Percentiles rank a stretch among this genome's conserved stretches.
phyloP scores from a whole-genome alignment of 441 rosid genomes.

The Geranium incanum region DNA sequence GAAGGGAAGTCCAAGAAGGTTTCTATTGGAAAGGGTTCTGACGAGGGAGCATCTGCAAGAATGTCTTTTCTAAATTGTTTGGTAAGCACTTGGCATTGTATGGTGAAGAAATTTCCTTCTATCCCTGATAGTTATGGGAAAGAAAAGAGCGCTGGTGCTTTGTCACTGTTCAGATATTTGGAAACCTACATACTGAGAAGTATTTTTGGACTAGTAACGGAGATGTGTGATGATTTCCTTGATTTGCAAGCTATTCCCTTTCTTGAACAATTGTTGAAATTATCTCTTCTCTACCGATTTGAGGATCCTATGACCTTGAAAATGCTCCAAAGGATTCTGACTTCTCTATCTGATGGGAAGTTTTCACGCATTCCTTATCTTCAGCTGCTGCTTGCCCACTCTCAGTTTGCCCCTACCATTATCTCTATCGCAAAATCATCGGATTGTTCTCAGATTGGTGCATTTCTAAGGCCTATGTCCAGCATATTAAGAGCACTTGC shows the following conservation, averaged over 20 bases:
- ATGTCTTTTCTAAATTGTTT: constrained; percentile 46
- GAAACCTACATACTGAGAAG: constrained; percentile 65
- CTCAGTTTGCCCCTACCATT: constrained; percentile 66
- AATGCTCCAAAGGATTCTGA: constrained; percentile 42
- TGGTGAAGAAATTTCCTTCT: constrained; percentile 47
- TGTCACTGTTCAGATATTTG: constrained; percentile 48
- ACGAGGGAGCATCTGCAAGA: constrained; percentile 34
- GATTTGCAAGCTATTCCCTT: constrained; percentile 56
- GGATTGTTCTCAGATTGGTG: constrained; percentile 39
- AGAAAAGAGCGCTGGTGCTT: constrained; percentile 28
- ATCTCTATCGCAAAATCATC: constrained; percentile 34
- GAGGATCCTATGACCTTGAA: constrained; percentile 60
- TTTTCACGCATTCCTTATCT: constrained; percentile 47
- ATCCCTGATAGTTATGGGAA: constrained; percentile 25
- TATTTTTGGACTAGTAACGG: constrained; percentile 38
- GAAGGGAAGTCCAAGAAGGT: constrained; percentile 25
- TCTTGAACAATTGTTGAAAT: constrained; percentile 58
- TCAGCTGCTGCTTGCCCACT: constrained; percentile 70
- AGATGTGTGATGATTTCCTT: constrained; percentile 49
- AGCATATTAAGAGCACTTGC: constrained; percentile 60
- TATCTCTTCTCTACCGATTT: constrained; percentile 67
- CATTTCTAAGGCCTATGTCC: constrained; percentile 57
- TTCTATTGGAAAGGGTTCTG: constrained; percentile 28
- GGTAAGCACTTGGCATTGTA: constrained; percentile 53
- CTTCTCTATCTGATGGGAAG: constrained; percentile 47